Base-by-base conservation (phyloP, 257 asterid species). In the Avicennia marina region DNA sequence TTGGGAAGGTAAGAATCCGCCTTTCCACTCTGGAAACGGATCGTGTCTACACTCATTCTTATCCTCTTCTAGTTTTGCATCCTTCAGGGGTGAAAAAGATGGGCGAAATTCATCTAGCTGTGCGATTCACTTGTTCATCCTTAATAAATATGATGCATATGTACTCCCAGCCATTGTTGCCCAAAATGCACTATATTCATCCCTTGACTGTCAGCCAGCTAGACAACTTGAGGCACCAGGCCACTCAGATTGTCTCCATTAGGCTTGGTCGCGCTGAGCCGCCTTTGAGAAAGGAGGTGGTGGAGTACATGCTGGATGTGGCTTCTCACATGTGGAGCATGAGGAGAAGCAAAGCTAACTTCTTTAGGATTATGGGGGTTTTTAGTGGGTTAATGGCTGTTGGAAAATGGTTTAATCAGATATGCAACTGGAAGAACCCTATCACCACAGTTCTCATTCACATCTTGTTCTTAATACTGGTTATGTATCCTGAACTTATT, bases 271-370 rank as follows among this genome's bases (percentile, higher is more conserved):
- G 95, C 2, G 87, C 95, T 0, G 95, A 86, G 78, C 95, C 95
- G 0, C 93, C 95, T 44, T 57, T 86, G 63, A 75, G 95, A 24
- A 85, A 75, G 68, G 95, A 85, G 76, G 76, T 82, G 13, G 88
- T 85, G 4, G 95, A 85, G 72, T 85, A 82, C 17, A 85, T 85
- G 95, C 77, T 85, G 4, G 95, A 85, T 4, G 88, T 80, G 0
- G 86, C 88, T 10, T 79, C 88, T 16, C 86, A 82, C 78, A 79
- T 77, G 88, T 85, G 90, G 90, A 85, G 95, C 75, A 82, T 82
- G 88, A 73, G 90, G 32, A 52, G 90, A 58, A 85, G 90, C 88
- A 86, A 86, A 25, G 93, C 89, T 0, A 80, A 86, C 47, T 73
- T 82, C 58, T 80, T 83, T 63, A 20, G 95, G 6, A 82, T 86